A percentile compares a stretch with the other conserved stretches of the same genome.
These are phyloP conservation scores for Curvularia sp. DNA, from an alignment of 2,329 filamentous ascomycete genomes.

Conservation along the genomic window DNA sequence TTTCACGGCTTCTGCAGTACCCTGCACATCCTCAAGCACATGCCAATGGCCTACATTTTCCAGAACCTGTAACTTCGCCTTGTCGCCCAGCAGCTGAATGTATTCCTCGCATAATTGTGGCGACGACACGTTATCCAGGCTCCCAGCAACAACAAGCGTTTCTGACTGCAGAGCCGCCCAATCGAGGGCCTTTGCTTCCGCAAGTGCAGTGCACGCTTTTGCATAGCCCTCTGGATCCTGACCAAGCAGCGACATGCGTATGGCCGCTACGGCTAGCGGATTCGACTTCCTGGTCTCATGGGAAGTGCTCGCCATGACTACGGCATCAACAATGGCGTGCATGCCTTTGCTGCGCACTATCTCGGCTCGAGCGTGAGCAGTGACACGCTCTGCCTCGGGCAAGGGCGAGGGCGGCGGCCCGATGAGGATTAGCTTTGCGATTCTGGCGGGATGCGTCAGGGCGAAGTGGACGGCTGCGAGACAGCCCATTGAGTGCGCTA, in stretches of 20 bases:
- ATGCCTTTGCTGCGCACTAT: neutral
- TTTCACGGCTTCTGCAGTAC: conserved; percentile 14
- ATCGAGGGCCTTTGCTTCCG: conserved; percentile 48
- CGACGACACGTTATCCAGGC: neutral
- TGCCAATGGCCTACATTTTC: conserved; percentile 60
- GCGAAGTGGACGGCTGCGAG: neutral
- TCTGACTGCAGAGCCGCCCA: conserved; percentile 25
- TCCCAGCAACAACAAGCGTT: neutral
- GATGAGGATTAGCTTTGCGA: neutral
- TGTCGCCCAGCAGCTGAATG: neutral
- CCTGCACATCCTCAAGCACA: conserved; percentile 57
- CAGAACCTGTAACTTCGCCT: conserved; percentile 46
- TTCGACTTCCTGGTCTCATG: conserved; percentile 27
- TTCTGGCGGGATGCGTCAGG: neutral
- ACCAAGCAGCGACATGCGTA: conserved; percentile 55
- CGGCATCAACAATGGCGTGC: neutral
- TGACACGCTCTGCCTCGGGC: neutral
- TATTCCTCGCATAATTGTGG: neutral
- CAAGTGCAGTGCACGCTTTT: conserved; percentile 61
- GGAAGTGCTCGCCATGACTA: neutral
- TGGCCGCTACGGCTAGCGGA: conserved; percentile 54
- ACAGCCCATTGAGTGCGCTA: neutral
- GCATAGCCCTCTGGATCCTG: conserved; percentile 64
- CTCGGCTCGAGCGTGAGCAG: neutral
- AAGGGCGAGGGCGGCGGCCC: neutral